These are phyloP conservation scores for Quercus phellos DNA, from an alignment of 331 rosid species.

Conservation along the genomic window DNA sequence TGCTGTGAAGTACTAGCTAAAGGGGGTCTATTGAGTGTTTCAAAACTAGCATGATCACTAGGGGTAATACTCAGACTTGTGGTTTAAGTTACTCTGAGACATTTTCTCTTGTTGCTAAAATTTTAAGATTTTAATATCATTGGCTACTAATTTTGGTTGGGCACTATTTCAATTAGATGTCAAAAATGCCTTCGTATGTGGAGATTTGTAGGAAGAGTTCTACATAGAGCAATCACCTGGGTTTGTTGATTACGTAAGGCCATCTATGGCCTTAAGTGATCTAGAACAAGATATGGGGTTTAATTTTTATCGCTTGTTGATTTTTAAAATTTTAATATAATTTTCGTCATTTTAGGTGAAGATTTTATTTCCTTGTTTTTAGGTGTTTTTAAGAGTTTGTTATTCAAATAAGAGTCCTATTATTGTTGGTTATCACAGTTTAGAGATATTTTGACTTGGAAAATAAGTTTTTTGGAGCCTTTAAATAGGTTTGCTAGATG, in stretches of 20 bases:
- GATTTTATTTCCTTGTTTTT: too few relatives aligned
- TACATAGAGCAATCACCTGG: neutral
- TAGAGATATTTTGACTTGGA: too few relatives aligned
- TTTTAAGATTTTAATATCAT: neutral
- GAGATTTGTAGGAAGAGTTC: neutral
- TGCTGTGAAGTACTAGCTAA: neutral
- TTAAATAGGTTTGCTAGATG: too few relatives aligned
- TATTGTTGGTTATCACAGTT: too few relatives aligned
- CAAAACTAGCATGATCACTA: neutral
- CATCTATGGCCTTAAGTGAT: too few relatives aligned
- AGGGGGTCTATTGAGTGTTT: neutral
- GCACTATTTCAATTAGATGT: neutral
- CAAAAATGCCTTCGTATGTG: neutral
- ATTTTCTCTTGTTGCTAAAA: neutral
- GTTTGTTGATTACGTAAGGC: neutral
- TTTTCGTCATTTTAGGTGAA: too few relatives aligned
- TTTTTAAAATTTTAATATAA: too few relatives aligned
- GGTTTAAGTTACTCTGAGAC: neutral
- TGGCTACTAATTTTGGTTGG: neutral
- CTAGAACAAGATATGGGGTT: too few relatives aligned
- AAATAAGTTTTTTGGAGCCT: too few relatives aligned
- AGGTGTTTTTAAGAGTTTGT: too few relatives aligned
- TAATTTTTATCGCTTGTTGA: too few relatives aligned
- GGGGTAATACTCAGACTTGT: neutral
- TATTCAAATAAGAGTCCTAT: too few relatives aligned